Evolutionary conservation across 2,329 filamentous ascomycete species (phyloP).

Genomic region (Ophiostoma ips): DNA sequence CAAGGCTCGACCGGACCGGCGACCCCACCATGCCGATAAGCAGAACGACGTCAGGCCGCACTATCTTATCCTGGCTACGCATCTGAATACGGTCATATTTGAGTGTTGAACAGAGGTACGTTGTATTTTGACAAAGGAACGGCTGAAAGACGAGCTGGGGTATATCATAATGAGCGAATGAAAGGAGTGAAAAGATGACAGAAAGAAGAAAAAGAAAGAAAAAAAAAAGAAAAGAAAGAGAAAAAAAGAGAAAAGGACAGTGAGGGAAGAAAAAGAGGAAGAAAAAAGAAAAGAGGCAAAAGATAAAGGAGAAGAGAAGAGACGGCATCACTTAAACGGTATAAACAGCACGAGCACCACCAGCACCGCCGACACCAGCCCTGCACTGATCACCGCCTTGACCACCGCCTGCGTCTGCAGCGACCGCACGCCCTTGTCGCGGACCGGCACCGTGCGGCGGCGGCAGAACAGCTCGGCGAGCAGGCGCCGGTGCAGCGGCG

Average conservation of each 20-base stretch:
- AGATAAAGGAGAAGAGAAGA: neutral
- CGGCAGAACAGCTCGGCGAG: neutral
- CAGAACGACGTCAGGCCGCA: no score
- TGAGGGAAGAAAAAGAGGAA: no score
- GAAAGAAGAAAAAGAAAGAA: neutral
- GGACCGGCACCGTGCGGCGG: constrained; percentile 17
- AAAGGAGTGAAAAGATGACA: no score
- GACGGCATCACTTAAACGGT: neutral
- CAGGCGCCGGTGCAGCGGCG: constrained; percentile 7
- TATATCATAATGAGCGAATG: neutral
- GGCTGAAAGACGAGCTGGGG: neutral
- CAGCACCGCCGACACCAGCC: constrained; percentile 19
- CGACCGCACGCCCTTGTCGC: constrained; percentile 19
- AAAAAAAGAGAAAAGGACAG: neutral
- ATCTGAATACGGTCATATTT: no score
- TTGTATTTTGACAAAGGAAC: no score
- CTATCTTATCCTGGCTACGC: no score
- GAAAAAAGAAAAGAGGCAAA: neutral
- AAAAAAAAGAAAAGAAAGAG: neutral
- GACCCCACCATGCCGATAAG: no score
- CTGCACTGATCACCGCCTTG: constrained; percentile 22
- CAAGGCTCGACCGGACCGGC: no score
- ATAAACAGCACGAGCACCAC: neutral
- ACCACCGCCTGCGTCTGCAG: constrained; percentile 24
- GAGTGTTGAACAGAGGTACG: neutral